A percentile compares a stretch with the other conserved stretches of the same genome.
phyloP scores from a whole-genome alignment of 352 stramenopile genomes.

The Globisporangium sylvaticum region DNA sequence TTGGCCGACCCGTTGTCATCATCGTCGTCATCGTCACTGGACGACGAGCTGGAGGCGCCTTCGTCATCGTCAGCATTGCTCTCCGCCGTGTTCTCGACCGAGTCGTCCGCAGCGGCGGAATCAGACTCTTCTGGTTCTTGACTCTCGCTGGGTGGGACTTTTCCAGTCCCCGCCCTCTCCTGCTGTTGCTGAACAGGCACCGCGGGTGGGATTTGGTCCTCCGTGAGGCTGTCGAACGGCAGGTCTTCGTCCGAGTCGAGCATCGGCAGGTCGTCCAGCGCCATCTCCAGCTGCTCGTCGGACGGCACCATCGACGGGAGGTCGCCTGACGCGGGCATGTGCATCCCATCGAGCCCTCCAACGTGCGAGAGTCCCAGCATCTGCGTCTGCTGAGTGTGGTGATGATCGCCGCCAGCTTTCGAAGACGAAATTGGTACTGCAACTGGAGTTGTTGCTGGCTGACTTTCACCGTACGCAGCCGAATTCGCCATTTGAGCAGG shows the following conservation, averaged over 20 bases:
- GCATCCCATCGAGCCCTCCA: neutral
- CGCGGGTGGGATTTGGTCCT: constrained; percentile 12
- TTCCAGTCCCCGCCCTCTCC: neutral
- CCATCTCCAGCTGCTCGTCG: constrained; percentile 70
- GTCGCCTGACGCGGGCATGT: constrained; percentile 13
- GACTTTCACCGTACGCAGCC: neutral
- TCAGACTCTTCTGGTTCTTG: neutral
- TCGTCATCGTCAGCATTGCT: constrained; percentile 33
- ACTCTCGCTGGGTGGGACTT: neutral
- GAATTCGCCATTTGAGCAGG: constrained; percentile 11
- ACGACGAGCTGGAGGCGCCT: constrained; percentile 35
- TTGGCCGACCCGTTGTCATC: constrained; percentile 48
- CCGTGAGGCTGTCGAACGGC: constrained; percentile 24
- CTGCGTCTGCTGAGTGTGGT: neutral
- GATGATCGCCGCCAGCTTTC: neutral
- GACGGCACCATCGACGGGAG: constrained; percentile 42
- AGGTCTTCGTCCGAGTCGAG: constrained; percentile 69
- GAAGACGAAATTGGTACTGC: neutral
- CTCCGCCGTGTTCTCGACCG: constrained; percentile 18
- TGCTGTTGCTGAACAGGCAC: neutral
- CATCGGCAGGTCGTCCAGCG: constrained; percentile 66
- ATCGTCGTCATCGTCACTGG: constrained; percentile 29
- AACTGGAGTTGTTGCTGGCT: neutral
- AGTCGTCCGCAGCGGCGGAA: neutral
- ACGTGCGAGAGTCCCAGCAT: neutral